Base-by-base conservation (phyloP, 345 rosid genomes). In the Camelina hispida region DNA sequence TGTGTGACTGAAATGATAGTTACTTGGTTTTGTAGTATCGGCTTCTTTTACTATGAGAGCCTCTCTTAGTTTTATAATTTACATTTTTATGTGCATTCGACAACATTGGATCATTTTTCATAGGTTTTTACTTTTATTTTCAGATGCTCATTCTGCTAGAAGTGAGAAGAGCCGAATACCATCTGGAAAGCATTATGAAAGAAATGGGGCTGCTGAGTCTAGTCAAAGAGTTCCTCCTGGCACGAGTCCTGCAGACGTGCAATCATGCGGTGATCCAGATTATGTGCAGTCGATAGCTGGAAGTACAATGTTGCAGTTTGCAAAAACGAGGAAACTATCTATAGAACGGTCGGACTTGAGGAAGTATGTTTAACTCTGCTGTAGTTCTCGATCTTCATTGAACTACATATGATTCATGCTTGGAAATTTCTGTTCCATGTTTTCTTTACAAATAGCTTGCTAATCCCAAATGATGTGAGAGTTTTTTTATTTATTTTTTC, bases 241-340 rank as follows among this genome's bases (percentile, higher is more conserved):
- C 35, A 68, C 81, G 71, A 79, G 76, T 82, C 72, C 81, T 79
- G 83, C 81, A 71, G 85, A 84, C 64, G 69, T 81, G 64, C 97
- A 83, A 69, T 74, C 87, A 20, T 83, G 64, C 57, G 84, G 79
- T 63, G 96, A 95, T 81, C 81, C 87, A 71, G 98, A 91, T 62
- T 82, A 78, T 72, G 80, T 83, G 66, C 98, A 89, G 62, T 80
- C 93, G 28, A 77, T 71, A 66, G 78, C 91, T 76, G 93, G 88
- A 71, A 88, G 78, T 76, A 78, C 95, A 20, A 79, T 91, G 88
- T 78, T 96, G 73, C 97, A 91, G 63, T 96, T 96, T 71, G 94
- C 98, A 40, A 96, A 91, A 84, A 86, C 98, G 8, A 91, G 98
- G 83, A 96, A 93, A 81, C 81, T 96, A 78, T 91, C 97, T 2